Percentiles rank a stretch among this genome's conserved stretches.
Evolutionary conservation across 306 rosid species (phyloP).

Genomic region (Pachyrhizus erosus): DNA sequence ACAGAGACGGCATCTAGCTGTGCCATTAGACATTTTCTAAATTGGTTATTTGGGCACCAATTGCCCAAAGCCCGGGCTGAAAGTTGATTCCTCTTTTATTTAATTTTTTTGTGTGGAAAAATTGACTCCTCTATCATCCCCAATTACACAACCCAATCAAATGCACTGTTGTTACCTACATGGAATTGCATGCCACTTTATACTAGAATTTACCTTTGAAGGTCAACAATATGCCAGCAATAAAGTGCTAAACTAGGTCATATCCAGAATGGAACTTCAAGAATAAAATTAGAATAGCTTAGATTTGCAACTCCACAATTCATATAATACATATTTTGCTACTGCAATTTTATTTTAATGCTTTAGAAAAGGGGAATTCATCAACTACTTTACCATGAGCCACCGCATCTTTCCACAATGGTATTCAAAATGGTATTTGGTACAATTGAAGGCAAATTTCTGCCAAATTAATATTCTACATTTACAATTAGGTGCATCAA

Average conservation of each 20-base stretch:
- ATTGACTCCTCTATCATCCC: not conserved
- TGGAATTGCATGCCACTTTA: not conserved
- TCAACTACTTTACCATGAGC: slow-evolving; percentile 11
- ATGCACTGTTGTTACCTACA: not conserved
- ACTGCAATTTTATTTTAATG: not conserved
- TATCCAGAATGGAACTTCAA: not conserved
- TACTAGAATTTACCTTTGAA: too few species aligned
- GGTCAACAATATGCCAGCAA: not conserved
- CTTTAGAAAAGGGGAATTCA: slow-evolving; percentile 5
- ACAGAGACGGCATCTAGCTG: not conserved
- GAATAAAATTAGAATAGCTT: not conserved
- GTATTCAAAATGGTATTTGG: slow-evolving; percentile 6
- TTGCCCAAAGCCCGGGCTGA: not conserved
- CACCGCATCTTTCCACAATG: slow-evolving; percentile 6
- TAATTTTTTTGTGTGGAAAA: too few species aligned
- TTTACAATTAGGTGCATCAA: slow-evolving; percentile 52
- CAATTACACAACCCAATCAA: not conserved
- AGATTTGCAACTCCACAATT: not conserved
- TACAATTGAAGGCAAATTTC: slow-evolving; percentile 47
- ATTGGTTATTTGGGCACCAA: not conserved
- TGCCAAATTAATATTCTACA: slow-evolving; percentile 43
- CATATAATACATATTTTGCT: not conserved
- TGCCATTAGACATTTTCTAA: not conserved
- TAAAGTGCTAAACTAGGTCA: not conserved
- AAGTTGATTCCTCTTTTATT: too few species aligned